Conservation (phyloP, 495 filamentous ascomycete genomes). For the Lophiotrema nucula region DNA sequence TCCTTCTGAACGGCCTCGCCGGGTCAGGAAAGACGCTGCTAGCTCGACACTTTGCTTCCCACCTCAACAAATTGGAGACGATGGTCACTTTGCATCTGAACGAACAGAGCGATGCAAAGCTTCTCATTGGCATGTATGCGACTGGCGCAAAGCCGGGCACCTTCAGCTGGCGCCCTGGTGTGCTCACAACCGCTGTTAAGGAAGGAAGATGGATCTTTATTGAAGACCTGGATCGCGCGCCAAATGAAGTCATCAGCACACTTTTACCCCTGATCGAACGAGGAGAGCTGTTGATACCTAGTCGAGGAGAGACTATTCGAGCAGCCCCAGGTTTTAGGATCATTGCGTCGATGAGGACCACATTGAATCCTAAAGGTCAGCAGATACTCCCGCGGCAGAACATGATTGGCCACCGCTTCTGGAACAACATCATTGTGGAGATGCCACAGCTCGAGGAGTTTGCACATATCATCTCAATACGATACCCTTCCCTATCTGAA, state of each 20-base stretch:
- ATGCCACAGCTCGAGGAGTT: conserved; percentile 71
- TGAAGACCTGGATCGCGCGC: conserved; percentile 93
- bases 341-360: conserved; percentile 84
- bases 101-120: conserved; percentile 95
- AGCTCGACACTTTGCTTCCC: conserved; percentile 76
- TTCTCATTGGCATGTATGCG: conserved; percentile 89
- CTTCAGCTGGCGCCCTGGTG: conserved; percentile 90
- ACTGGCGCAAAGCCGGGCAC: conserved; percentile 79
- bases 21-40: conserved; percentile 88
- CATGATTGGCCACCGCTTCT: conserved; percentile 77
- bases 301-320: conserved; percentile 77
- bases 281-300: conserved; percentile 81
- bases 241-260: conserved; percentile 90
- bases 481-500: conserved; percentile 66
- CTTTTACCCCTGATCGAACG: conserved; percentile 87
- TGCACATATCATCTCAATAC: conserved; percentile 64
- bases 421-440: conserved; percentile 69
- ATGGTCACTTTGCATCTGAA: conserved; percentile 94
- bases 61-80: conserved; percentile 66
- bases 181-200: conserved; percentile 85
- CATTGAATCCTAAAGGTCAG: conserved; percentile 66
- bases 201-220: conserved; percentile 96
- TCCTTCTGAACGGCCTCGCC: conserved; percentile 78
- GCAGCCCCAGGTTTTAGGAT: conserved; percentile 82
- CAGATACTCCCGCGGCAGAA: conserved; percentile 55